phyloP scores from a whole-genome alignment of 2,329 filamentous ascomycete species.

The Zymoseptoria crescenta region DNA sequence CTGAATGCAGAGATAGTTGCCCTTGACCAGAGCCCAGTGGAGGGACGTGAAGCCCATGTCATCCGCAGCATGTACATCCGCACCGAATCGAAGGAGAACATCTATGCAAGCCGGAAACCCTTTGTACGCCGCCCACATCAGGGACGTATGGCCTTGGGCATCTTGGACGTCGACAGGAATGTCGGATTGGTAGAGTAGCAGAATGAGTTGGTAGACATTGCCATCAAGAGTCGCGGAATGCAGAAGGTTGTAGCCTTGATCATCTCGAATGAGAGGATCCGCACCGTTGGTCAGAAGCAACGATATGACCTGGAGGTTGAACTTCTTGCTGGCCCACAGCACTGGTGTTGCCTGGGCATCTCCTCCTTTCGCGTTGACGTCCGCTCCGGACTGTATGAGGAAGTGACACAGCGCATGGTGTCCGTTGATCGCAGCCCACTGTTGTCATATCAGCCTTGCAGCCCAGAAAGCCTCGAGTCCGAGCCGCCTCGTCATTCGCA shows the following conservation, averaged over 20 bases:
- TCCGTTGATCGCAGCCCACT: constrained; percentile 99
- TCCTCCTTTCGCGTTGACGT: constrained; percentile 91
- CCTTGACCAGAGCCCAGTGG: constrained; percentile 95
- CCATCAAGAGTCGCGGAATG: constrained; percentile 97
- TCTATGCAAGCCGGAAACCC: constrained; percentile 89
- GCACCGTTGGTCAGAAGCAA: constrained; percentile 85
- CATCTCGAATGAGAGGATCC: constrained; percentile 84
- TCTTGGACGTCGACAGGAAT: constrained; percentile 90
- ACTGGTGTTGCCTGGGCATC: constrained; percentile 89
- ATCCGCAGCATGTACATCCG: constrained; percentile 81
- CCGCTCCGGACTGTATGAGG: constrained; percentile 74
- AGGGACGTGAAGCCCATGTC: constrained; percentile 90
- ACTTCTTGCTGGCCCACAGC: constrained; percentile 94
- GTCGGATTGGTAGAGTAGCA: constrained; percentile 80
- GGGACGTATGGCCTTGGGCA: constrained; percentile 78
- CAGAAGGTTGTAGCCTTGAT: constrained; percentile 95
- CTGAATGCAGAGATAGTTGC: constrained; percentile 78
- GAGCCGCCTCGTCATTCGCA: constrained; percentile 16
- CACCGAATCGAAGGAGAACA: constrained; percentile 87
- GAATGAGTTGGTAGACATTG: constrained; percentile 79
- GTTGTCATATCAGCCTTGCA: constrained; percentile 19
- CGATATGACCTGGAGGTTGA: constrained; percentile 93
- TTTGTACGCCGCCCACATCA: constrained; percentile 99
- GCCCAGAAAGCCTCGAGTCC: constrained; percentile 1
- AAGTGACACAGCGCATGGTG: constrained; percentile 97